Percentiles rank a stretch among this genome's conserved stretches.
Conservation (phyloP, 2,329 filamentous ascomycete species). For the Sporothrix euskadiensis region DNA sequence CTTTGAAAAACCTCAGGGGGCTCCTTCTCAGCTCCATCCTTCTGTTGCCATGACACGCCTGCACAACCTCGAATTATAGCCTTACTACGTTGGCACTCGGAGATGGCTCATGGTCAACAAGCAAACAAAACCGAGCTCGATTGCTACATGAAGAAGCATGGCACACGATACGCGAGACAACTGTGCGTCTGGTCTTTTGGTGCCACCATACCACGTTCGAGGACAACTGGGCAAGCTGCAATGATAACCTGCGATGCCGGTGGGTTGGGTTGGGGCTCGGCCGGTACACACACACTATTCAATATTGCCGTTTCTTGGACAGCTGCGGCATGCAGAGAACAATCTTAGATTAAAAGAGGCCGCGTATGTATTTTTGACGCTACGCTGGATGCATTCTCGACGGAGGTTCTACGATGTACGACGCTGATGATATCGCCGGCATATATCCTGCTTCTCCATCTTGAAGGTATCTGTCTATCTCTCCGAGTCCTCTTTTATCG, state of each 20-base stretch:
- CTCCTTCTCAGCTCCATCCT: too few species aligned
- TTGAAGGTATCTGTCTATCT: background rate
- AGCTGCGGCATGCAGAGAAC: background rate
- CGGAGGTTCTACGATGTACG: background rate
- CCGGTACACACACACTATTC: background rate
- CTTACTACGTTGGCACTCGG: background rate
- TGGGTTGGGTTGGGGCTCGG: background rate
- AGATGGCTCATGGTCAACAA: too few species aligned
- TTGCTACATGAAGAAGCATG: background rate
- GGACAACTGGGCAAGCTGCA: background rate
- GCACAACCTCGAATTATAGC: background rate
- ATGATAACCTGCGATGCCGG: background rate
- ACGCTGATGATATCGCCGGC: background rate
- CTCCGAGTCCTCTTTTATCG: background rate
- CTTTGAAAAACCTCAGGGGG: background rate
- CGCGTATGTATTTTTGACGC: background rate
- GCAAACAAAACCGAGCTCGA: background rate
- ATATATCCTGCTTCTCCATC: background rate
- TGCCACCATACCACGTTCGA: background rate
- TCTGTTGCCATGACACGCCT: background rate
- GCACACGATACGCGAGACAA: slow-evolving; percentile 7
- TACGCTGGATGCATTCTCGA: background rate
- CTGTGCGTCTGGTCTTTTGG: background rate
- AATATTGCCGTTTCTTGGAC: background rate
- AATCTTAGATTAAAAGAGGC: background rate